Evolutionary conservation across 192 early-diverging fungal species (phyloP).

Genomic region (Umbelopsis vinacea): DNA sequence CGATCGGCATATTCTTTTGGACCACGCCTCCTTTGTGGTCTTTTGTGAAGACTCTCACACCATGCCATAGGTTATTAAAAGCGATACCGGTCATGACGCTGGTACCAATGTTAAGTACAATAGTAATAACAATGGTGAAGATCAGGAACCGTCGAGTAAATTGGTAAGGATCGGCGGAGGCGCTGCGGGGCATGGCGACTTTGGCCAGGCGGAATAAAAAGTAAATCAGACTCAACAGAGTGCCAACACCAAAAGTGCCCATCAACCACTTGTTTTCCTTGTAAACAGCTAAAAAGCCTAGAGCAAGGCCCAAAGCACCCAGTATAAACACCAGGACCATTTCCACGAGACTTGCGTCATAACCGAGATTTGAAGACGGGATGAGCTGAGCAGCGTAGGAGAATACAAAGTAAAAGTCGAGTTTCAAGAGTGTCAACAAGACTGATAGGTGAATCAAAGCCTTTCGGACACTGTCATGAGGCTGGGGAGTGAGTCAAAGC

Average conservation of each 20-base stretch:
- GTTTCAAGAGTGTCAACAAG: constrained; percentile 48
- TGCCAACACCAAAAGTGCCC: constrained; percentile 23
- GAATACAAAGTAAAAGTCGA: constrained; percentile 50
- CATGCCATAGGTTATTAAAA: constrained; percentile 28
- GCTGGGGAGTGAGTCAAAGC: neutral
- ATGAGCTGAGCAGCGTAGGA: constrained; percentile 50
- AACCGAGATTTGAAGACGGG: constrained; percentile 42
- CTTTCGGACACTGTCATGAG: constrained; percentile 22
- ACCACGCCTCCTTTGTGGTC: constrained; percentile 15
- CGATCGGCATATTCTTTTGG: neutral
- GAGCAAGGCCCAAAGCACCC: constrained; percentile 29
- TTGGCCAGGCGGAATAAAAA: constrained; percentile 34
- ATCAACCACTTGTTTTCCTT: constrained; percentile 43
- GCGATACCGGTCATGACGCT: constrained; percentile 16
- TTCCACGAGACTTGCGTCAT: constrained; percentile 34
- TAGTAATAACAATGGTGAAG: constrained; percentile 38
- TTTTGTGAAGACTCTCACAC: constrained; percentile 25
- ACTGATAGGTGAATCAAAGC: constrained; percentile 38
- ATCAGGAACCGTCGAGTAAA: constrained; percentile 47
- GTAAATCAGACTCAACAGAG: constrained; percentile 29
- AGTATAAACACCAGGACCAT: constrained; percentile 44
- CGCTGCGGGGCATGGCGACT: constrained; percentile 24
- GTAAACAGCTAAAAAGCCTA: constrained; percentile 36
- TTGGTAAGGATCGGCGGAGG: constrained; percentile 40
- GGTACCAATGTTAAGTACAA: constrained; percentile 29